Conservation (phyloP, 2,329 filamentous ascomycete genomes). For the Monilinia polystroma region DNA sequence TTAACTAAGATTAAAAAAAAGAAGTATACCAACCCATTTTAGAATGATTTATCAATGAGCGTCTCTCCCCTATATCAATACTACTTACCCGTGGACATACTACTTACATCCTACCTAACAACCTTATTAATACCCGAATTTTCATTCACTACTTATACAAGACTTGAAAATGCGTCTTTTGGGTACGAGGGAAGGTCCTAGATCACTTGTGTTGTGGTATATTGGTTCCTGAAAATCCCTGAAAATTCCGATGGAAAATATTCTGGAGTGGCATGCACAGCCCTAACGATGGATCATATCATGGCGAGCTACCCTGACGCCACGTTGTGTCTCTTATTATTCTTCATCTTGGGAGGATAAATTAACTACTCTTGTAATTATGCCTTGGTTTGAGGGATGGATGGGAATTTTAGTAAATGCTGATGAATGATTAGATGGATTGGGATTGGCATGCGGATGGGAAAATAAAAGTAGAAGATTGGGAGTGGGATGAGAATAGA, state of each 20-base stretch:
- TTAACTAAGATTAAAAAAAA: too few species aligned
- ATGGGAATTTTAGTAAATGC: neutral
- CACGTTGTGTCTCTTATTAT: constrained; percentile 8
- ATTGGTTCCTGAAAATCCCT: neutral
- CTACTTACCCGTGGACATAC: neutral
- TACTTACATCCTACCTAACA: neutral
- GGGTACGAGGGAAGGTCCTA: neutral
- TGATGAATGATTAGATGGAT: neutral
- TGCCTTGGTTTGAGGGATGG: too few species aligned
- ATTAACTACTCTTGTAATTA: too few species aligned
- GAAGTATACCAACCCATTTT: too few species aligned
- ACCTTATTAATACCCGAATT: neutral
- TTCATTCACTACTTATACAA: neutral
- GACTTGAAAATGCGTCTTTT: neutral
- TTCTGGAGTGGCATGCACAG: constrained; percentile 13
- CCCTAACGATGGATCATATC: constrained; percentile 22
- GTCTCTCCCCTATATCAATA: neutral
- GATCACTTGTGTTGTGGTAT: neutral
- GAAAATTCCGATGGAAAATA: neutral
- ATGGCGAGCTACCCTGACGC: constrained; percentile 13
- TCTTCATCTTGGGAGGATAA: neutral
- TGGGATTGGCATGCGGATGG: neutral
- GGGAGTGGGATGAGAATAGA: neutral
- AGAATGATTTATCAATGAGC: neutral
- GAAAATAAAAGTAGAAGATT: neutral